These are phyloP conservation scores for Schwanniomyces yamadae DNA, from an alignment of 805 yeast species.

Conservation along the genomic window DNA sequence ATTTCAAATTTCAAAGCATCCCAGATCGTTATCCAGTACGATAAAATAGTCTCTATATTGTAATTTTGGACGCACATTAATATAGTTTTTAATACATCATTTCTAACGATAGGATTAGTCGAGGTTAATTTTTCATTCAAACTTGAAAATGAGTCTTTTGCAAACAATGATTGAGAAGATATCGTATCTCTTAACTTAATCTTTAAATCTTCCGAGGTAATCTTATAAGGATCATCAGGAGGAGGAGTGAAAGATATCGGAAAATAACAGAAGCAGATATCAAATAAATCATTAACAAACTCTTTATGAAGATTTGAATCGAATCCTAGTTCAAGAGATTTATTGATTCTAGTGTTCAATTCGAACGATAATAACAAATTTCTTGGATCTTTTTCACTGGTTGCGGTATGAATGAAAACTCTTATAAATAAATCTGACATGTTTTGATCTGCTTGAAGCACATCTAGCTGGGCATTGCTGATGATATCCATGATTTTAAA, in stretches of 20 bases:
- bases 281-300: slow-evolving; percentile 72
- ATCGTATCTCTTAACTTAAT: slow-evolving; percentile 58
- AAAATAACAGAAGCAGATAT: slow-evolving; percentile 88
- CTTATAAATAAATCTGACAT: slow-evolving; percentile 46
- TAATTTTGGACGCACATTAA: slow-evolving; percentile 54
- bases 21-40: slow-evolving; percentile 77
- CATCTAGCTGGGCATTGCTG: slow-evolving; percentile 26
- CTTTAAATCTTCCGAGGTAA: slow-evolving; percentile 73
- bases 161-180: slow-evolving; percentile 59
- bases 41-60: slow-evolving; percentile 46
- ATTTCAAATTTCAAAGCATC: slow-evolving; percentile 85
- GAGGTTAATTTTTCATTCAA: slow-evolving; percentile 78
- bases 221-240: slow-evolving; percentile 80
- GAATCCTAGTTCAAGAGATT: slow-evolving; percentile 29
- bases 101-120: slow-evolving; percentile 67
- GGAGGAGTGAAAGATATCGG: slow-evolving; percentile 96
- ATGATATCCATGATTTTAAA: slow-evolving; percentile 45
- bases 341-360: slow-evolving; percentile 49
- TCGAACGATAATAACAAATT: slow-evolving; percentile 73
- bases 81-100: slow-evolving; percentile 70
- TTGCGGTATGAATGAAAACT: slow-evolving; percentile 64
- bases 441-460: slow-evolving; percentile 12
- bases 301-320: slow-evolving; percentile 33
- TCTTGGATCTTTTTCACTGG: slow-evolving; percentile 93
- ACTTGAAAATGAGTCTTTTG: slow-evolving; percentile 72